Conservation (phyloP, 2,329 filamentous ascomycete genomes). For the Penicillium paneum region DNA sequence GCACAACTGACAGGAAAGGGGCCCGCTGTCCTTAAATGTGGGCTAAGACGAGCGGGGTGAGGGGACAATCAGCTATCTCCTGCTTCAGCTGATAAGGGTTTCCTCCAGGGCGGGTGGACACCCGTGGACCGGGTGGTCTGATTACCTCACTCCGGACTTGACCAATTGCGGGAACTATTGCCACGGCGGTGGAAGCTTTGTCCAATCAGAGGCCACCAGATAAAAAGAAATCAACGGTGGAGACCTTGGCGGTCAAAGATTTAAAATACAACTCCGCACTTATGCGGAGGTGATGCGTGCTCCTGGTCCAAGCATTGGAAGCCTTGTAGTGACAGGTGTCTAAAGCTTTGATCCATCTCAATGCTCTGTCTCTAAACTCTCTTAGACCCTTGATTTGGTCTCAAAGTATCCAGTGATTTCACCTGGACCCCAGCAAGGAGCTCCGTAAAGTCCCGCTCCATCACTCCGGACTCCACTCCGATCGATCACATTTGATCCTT, state of each 20-base stretch:
- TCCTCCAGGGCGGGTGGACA: no score
- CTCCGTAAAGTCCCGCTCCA: constrained; percentile 26
- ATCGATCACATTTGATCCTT: constrained; percentile 21
- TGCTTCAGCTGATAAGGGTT: constrained; percentile 7
- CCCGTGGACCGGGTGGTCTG: neutral
- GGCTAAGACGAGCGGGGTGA: constrained; percentile 11
- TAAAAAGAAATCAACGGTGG: constrained; percentile 12
- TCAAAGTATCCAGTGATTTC: neutral
- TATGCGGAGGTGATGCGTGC: constrained; percentile 5
- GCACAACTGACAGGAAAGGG: neutral
- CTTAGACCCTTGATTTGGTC: neutral
- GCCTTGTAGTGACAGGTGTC: neutral
- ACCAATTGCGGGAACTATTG: constrained; percentile 2
- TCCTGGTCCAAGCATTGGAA: neutral
- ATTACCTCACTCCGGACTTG: neutral
- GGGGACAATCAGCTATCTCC: constrained; percentile 8
- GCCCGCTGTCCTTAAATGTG: neutral
- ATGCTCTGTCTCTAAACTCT: neutral
- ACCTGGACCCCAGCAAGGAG: constrained; percentile 5
- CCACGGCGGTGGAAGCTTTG: constrained; percentile 11
- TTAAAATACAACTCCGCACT: constrained; percentile 19
- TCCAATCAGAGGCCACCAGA: constrained; percentile 1
- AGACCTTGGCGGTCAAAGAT: constrained; percentile 13
- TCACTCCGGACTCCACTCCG: constrained; percentile 19
- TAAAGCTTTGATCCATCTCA: neutral